phyloP scores from a whole-genome alignment of 2,329 filamentous ascomycete genomes.

The Ophiostoma piceae region DNA sequence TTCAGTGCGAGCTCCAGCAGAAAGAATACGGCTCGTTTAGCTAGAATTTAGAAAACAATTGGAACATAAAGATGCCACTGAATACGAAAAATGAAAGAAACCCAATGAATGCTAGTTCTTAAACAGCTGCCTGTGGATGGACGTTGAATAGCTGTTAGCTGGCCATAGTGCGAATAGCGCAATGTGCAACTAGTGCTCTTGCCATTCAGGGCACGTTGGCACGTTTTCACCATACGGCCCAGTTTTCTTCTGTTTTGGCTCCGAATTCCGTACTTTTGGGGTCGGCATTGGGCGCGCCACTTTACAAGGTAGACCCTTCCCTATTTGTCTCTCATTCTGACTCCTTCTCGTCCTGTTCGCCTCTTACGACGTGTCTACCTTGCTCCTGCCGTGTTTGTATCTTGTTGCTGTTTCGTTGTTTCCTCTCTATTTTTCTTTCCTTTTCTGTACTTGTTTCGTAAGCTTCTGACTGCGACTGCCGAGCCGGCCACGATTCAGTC shows the following conservation, averaged over 20 bases:
- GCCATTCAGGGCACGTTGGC: background rate
- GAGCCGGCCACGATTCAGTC: slow-evolving; percentile 21
- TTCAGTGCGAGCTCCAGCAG: background rate
- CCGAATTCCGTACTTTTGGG: background rate
- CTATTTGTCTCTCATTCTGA: background rate
- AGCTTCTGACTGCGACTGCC: slow-evolving; percentile 18
- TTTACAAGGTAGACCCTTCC: slow-evolving; percentile 13
- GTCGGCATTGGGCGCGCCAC: slow-evolving; percentile 13
- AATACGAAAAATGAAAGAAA: background rate
- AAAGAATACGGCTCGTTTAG: background rate
- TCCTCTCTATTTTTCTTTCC: background rate
- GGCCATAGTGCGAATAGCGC: background rate
- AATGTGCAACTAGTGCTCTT: background rate
- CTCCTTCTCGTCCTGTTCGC: background rate
- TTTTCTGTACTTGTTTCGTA: background rate
- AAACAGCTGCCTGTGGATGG: too few species aligned
- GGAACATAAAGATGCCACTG: background rate
- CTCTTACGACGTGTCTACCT: background rate
- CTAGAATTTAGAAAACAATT: too few species aligned
- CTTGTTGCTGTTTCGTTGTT: background rate
- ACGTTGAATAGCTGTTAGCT: background rate
- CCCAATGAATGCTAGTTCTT: background rate
- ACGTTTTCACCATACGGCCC: background rate
- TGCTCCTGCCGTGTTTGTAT: background rate
- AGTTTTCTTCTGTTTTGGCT: background rate